These are phyloP conservation scores for Elsinoe arachidis DNA, from an alignment of 2,329 filamentous ascomycete species.

Conservation along the genomic window DNA sequence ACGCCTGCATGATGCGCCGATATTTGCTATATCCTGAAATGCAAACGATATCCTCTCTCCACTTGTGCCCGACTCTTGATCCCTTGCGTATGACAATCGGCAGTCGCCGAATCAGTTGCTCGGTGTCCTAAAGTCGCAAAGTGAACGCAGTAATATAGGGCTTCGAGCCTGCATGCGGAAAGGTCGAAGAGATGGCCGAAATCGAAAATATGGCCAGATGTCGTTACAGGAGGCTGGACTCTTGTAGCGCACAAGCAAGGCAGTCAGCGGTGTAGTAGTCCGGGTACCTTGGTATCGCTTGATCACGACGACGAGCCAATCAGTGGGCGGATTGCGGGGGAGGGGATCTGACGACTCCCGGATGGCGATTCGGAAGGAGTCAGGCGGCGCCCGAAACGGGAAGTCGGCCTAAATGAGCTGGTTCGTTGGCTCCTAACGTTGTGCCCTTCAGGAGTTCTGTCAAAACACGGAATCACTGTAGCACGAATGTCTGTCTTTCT, in stretches of 20 bases:
- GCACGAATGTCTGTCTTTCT: not conserved
- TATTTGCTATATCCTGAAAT: not conserved
- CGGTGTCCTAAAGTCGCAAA: not conserved
- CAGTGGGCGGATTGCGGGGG: not conserved
- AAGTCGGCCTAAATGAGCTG: not conserved
- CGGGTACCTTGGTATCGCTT: constrained; percentile 6
- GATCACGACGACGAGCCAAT: not conserved
- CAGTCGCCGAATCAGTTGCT: not conserved
- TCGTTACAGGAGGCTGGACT: constrained; percentile 10
- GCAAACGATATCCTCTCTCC: not conserved
- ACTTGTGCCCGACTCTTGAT: not conserved
- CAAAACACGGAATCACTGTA: not conserved
- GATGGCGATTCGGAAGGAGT: not conserved
- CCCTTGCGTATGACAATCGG: not conserved
- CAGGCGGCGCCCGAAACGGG: constrained; percentile 1
- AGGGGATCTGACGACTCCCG: not conserved
- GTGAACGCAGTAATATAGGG: not conserved
- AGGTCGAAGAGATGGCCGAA: not conserved
- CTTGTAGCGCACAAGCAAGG: not conserved
- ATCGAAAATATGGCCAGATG: not conserved
- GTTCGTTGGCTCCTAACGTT: constrained; percentile 1
- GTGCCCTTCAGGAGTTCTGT: not conserved
- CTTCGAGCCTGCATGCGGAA: not conserved
- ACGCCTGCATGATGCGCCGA: constrained; percentile 4
- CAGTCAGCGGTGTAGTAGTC: constrained; percentile 12